A percentile compares a stretch with the other conserved stretches of the same genome.
These are phyloP conservation scores for Trametes punicea DNA, from an alignment of 768 basidiomycete species.

Conservation along the genomic window DNA sequence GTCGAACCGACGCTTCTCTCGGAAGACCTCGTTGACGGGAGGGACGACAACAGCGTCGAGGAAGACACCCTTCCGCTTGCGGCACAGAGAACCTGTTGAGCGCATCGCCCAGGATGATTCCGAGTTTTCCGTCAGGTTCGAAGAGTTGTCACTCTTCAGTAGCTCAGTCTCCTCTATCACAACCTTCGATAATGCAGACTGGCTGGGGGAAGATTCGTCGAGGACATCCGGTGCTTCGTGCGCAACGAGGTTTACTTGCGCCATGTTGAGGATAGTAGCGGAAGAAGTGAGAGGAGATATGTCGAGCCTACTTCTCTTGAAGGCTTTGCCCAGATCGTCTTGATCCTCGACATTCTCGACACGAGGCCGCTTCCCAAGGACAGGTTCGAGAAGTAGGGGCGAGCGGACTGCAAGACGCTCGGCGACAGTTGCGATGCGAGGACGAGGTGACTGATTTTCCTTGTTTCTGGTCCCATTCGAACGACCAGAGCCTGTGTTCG, in stretches of 20 bases:
- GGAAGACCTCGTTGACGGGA: constrained; percentile 30
- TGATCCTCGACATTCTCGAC: constrained; percentile 30
- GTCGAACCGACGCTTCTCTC: constrained; percentile 2
- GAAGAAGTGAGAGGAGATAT: constrained; percentile 10
- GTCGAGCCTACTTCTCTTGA: constrained; percentile 17
- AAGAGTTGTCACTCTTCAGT: not conserved
- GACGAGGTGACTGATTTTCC: constrained; percentile 54
- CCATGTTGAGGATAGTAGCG: not conserved
- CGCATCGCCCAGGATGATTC: not conserved
- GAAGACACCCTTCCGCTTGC: constrained; percentile 48
- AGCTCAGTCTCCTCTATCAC: no score
- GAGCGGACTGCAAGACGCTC: constrained; percentile 46
- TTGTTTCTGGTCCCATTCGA: constrained; percentile 43
- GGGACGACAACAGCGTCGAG: constrained; percentile 54
- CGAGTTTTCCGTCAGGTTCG: not conserved
- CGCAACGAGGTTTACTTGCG: constrained; percentile 3
- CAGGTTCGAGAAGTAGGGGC: constrained; percentile 46
- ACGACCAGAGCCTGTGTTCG: constrained; percentile 16
- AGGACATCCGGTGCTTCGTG: not conserved
- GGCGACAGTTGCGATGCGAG: constrained; percentile 35
- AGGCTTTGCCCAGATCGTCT: constrained; percentile 9
- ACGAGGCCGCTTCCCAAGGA: constrained; percentile 29
- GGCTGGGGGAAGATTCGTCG: not conserved
- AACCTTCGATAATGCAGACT: not conserved
- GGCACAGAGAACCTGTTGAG: constrained; percentile 3